Percentiles rank a stretch among this genome's conserved stretches.
phyloP scores from a whole-genome alignment of 192 early-diverging fungal species.

The Rhizoclosmatium globosum region DNA sequence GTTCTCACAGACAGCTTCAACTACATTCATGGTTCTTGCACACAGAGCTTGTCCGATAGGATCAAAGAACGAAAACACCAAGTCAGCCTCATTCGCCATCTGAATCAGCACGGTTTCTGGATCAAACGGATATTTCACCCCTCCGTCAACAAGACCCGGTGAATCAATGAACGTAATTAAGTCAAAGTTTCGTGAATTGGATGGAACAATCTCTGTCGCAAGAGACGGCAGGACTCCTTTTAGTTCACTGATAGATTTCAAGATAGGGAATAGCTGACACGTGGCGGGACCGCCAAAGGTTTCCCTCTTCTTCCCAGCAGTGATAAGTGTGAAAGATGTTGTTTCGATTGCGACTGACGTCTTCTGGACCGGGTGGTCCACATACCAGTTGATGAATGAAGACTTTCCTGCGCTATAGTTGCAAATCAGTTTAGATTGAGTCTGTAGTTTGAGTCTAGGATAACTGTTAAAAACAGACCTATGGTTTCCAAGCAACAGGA shows the following conservation, averaged over 20 bases:
- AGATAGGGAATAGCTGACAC: neutral
- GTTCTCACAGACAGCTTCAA: slow-evolving; percentile 10
- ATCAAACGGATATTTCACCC: slow-evolving; percentile 32
- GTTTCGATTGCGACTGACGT: slow-evolving; percentile 34
- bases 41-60: slow-evolving; percentile 31
- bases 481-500: slow-evolving; percentile 25
- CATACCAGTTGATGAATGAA: slow-evolving; percentile 18
- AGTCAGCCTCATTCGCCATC: neutral
- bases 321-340: slow-evolving; percentile 26
- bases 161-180: slow-evolving; percentile 34
- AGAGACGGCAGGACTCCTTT: slow-evolving; percentile 18
- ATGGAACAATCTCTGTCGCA: slow-evolving; percentile 26
- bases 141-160: slow-evolving; percentile 30
- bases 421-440: neutral
- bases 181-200: slow-evolving; percentile 4
- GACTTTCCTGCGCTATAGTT: slow-evolving; percentile 4
- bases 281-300: slow-evolving; percentile 32
- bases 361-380: slow-evolving; percentile 27
- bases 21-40: slow-evolving; percentile 28
- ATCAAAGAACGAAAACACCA: slow-evolving; percentile 33
- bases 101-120: slow-evolving; percentile 25
- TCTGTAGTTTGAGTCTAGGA: slow-evolving; percentile 11
- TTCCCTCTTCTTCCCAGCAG: slow-evolving; percentile 16
- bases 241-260: slow-evolving; percentile 10
- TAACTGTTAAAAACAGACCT: neutral